phyloP scores from a whole-genome alignment of 805 yeast genomes.

The Lachancea lanzarotensis region DNA sequence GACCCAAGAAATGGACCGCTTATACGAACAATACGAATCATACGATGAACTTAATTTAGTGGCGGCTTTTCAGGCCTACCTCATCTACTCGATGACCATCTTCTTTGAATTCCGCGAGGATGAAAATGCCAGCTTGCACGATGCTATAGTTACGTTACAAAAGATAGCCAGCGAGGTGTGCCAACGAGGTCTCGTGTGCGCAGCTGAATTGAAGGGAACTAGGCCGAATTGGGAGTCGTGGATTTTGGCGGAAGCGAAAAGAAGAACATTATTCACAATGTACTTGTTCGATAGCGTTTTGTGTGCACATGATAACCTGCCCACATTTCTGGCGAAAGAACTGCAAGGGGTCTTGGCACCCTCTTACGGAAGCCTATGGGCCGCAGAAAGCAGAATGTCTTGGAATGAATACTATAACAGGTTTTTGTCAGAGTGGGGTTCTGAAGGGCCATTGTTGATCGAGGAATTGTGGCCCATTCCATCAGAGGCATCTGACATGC shows the following conservation, averaged over 20 bases:
- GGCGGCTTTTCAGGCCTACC: slow-evolving; percentile 2
- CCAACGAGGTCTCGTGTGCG: background rate
- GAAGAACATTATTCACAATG: slow-evolving; percentile 2
- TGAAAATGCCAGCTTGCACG: background rate
- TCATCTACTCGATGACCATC: background rate
- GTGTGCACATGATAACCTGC: background rate
- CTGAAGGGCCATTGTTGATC: background rate
- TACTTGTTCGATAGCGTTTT: slow-evolving; percentile 1
- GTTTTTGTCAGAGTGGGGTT: background rate
- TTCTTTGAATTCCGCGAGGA: background rate
- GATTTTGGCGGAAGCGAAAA: slow-evolving; percentile 1
- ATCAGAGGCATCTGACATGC: background rate
- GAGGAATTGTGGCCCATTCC: slow-evolving; percentile 1
- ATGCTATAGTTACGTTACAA: too few species aligned
- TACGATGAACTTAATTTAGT: background rate
- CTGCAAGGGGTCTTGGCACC: background rate
- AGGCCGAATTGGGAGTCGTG: slow-evolving; percentile 1
- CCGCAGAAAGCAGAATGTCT: background rate
- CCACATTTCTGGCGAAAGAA: background rate
- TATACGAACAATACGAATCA: background rate
- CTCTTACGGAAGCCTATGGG: background rate
- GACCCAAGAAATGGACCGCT: background rate
- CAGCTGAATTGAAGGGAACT: background rate
- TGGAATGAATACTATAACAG: background rate
- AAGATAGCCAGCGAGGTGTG: too few species aligned